These are phyloP conservation scores for Metschnikowia arizonensis DNA, from an alignment of 805 yeast species.

Conservation along the genomic window DNA sequence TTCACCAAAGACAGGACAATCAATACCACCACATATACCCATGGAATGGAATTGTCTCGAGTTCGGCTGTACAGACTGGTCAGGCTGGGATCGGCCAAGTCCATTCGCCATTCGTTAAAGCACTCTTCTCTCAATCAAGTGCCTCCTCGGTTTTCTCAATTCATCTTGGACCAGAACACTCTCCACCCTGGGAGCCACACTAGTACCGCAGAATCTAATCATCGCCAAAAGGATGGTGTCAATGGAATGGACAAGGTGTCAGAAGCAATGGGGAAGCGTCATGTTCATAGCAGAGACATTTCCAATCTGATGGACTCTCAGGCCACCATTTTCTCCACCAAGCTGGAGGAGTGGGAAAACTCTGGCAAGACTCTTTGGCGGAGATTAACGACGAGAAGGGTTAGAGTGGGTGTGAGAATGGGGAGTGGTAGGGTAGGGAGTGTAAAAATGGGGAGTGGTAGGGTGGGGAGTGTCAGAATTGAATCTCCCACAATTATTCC, in stretches of 20 bases:
- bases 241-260: not conserved
- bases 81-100: not conserved
- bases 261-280: not conserved
- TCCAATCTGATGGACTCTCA: slow-evolving; percentile 41
- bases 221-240: not conserved
- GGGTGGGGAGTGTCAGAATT: no score
- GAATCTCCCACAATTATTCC: no score
- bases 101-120: not conserved
- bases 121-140: slow-evolving; percentile 27
- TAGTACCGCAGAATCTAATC: not conserved
- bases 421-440: no score
- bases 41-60: no score
- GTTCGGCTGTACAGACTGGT: no score
- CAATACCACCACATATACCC: no score
- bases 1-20: no score
- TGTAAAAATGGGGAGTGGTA: no score
- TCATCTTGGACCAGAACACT: slow-evolving; percentile 34
- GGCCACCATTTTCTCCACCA: slow-evolving; percentile 43
- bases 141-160: slow-evolving; percentile 39
- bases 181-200: not conserved
- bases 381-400: no score
- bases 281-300: slow-evolving; percentile 22
- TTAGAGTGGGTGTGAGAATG: no score
- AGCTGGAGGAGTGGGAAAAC: slow-evolving; percentile 26
- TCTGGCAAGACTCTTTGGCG: no score